Percentiles rank a stretch among this genome's conserved stretches.
Conservation (phyloP, 148 eudicot genomes). For the Spergularia marina region DNA sequence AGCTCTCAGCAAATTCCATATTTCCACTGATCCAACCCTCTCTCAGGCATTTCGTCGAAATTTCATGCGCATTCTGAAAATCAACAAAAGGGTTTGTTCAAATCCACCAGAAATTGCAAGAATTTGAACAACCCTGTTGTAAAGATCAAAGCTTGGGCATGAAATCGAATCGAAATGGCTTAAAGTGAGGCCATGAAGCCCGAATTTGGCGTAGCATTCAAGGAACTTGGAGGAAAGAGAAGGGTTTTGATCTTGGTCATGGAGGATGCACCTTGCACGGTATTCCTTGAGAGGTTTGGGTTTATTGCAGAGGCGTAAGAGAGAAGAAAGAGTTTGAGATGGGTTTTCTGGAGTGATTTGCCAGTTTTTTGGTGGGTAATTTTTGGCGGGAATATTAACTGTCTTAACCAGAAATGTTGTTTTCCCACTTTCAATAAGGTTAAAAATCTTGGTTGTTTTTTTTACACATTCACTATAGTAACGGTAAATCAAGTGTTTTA, state of each 20-base stretch:
- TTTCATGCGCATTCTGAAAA: conserved; percentile 16
- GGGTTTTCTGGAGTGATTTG: conserved; percentile 2
- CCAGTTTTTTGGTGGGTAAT: conserved; percentile 16
- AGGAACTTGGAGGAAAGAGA: conserved; percentile 26
- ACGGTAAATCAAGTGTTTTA: too few species aligned
- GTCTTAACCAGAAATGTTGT: neutral
- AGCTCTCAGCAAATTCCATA: conserved; percentile 23
- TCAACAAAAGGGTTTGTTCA: conserved; percentile 23
- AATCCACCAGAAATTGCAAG: conserved; percentile 24
- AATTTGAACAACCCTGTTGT: conserved; percentile 24
- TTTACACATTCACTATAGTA: too few species aligned
- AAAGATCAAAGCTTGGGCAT: conserved; percentile 21
- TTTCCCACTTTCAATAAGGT: neutral
- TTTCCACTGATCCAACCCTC: conserved; percentile 22
- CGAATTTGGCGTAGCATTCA: conserved; percentile 26
- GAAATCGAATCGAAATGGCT: conserved; percentile 29
- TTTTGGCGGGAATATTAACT: conserved; percentile 28
- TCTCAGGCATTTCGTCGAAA: conserved; percentile 29
- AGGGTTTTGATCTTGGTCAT: conserved; percentile 36
- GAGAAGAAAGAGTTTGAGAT: conserved; percentile 31
- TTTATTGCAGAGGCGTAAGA: conserved; percentile 30
- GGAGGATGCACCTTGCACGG: conserved; percentile 37
- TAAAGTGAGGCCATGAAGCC: conserved; percentile 7
- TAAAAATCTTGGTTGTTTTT: too few species aligned
- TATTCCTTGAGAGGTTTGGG: conserved; percentile 36